Conservation (phyloP, 2,329 filamentous ascomycete genomes). For the Tolypocladium paradoxum region DNA sequence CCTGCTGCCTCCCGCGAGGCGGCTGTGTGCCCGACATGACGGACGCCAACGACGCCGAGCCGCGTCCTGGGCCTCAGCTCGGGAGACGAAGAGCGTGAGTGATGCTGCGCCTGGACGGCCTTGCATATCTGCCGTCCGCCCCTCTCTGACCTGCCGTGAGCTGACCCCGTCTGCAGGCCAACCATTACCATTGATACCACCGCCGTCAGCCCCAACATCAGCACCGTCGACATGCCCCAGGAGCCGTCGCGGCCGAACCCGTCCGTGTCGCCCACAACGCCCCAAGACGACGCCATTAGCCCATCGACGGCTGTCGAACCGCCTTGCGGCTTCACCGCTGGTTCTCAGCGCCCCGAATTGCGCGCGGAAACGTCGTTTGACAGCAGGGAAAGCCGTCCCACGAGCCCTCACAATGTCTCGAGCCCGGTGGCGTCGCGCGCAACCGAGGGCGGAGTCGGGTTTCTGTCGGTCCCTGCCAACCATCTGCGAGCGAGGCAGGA, state of each 20-base stretch:
- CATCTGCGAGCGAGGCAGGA: conserved; percentile 50
- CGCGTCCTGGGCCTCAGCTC: conserved; percentile 7
- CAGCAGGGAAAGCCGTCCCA: conserved; percentile 54
- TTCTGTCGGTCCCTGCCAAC: conserved; percentile 55
- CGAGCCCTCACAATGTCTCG: conserved; percentile 63
- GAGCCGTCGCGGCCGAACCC: conserved; percentile 4
- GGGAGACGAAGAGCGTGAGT: conserved; percentile 29
- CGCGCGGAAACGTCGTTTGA: conserved; percentile 52
- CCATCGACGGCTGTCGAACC: conserved; percentile 26
- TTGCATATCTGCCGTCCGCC: background rate
- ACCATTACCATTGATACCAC: conserved; percentile 46
- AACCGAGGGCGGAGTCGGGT: conserved; percentile 38
- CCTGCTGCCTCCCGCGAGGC: conserved; percentile 7
- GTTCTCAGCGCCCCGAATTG: conserved; percentile 28
- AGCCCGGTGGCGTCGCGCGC: conserved; percentile 36
- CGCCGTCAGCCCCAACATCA: conserved; percentile 20
- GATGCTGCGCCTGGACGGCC: background rate
- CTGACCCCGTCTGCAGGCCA: conserved; percentile 24
- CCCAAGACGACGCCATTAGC: conserved; percentile 28
- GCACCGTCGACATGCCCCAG: conserved; percentile 17
- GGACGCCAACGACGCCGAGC: conserved; percentile 9
- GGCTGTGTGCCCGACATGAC: conserved; percentile 12
- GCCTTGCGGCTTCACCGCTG: conserved; percentile 12
- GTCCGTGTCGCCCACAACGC: conserved; percentile 22
- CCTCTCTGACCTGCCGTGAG: background rate